Evolutionary conservation across 208 protist species (phyloP).

Genomic region (Leishmania turanica): DNA sequence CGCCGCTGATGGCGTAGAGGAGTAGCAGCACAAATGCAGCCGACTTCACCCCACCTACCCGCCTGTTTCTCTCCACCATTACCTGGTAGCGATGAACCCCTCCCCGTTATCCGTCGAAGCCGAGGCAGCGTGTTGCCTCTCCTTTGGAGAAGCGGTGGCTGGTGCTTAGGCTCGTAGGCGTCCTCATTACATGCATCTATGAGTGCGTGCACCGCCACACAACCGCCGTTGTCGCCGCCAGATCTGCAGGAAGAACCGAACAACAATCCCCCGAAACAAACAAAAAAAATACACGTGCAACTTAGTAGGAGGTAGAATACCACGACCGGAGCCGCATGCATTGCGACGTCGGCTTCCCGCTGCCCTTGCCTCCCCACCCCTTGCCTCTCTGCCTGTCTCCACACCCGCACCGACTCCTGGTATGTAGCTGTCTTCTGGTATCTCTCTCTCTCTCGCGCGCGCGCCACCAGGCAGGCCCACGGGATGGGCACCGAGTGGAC

Average conservation of each 20-base stretch:
- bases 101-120: background rate
- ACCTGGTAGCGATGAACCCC: background rate
- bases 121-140: background rate
- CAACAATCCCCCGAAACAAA: background rate
- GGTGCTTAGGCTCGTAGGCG: background rate
- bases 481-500: background rate
- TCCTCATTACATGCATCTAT: background rate
- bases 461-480: background rate
- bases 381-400: background rate
- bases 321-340: background rate
- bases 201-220: background rate
- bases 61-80: background rate
- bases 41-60: background rate
- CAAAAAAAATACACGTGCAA: background rate
- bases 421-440: background rate
- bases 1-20: background rate
- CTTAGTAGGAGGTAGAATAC: constrained; percentile 7
- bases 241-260: background rate
- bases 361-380: background rate
- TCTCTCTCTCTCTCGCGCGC: background rate
- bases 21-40: background rate
- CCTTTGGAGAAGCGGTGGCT: background rate
- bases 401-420: background rate
- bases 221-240: background rate
- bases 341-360: background rate